Evolutionary conservation across 2,329 filamentous ascomycete genomes (phyloP), one percentile per base, ranked within the genome.

Genomic region (Colletotrichum kahawae): DNA sequence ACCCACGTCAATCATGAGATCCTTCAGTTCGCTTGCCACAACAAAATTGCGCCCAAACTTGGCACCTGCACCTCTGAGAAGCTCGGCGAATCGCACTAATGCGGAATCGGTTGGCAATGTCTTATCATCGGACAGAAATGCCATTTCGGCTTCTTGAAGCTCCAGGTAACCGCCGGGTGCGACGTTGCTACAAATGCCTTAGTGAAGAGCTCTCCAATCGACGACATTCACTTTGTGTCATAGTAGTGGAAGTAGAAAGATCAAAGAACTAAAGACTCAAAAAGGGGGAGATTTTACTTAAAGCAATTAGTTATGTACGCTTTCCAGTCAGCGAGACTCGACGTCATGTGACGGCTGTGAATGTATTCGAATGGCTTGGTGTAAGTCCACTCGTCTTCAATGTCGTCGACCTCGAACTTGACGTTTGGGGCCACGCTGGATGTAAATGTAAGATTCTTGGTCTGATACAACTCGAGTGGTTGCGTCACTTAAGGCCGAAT

Each of bases 151-250:
- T 77, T 91, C 89, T 77, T 90, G 88, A 4, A 86, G 87, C 79
- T 91, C 89, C 62, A 90, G 84, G 83, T 86, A 91, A 43, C 89
- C 89, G 36, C 89, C 89, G 0, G 89, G 89, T 13, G 81, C 80
- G 1, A 91, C 82, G 56, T 86, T 82, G 16, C 74, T 77, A 34
- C 27, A 8, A 1, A 13, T 4, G 8, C 31, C 38, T 43, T 43
- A 43, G 29, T 24, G 5, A 34, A 13, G 6, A n/a, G 4, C 4
- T 31, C 29, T 34, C 9, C 4, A 5, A 13, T 13, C 18, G 18
- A 34, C 7, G 31, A 24, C 3, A n/a, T 60, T 1, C 0, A n/a
- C 4, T 31, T 9, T n/a, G 13, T 4, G 29, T 34, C 16, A 1
- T 5, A 57, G 24, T 57, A 4, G 8, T n/a, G 9, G 18, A 43